Evolutionary conservation across 352 stramenopile species (phyloP).

Genomic region (Pythium plurisporium): DNA sequence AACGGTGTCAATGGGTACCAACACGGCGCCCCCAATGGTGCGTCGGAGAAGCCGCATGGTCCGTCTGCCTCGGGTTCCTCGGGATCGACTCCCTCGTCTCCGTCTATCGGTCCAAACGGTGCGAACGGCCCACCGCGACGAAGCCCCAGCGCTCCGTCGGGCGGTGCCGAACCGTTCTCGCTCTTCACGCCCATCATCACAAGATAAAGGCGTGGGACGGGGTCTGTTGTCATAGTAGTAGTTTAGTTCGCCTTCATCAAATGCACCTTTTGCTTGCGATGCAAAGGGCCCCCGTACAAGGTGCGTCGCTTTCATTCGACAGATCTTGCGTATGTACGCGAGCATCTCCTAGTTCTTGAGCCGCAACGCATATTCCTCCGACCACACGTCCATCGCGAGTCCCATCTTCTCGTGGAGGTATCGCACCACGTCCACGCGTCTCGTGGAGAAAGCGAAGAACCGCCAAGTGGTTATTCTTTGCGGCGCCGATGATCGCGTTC

Average conservation of each 20-base stretch:
- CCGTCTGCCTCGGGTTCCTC: not conserved
- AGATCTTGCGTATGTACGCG: too few species aligned
- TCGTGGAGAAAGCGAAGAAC: too few species aligned
- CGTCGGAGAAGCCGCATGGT: not conserved
- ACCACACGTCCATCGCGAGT: too few species aligned
- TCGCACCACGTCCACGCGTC: too few species aligned
- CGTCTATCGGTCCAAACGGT: conserved; percentile 20
- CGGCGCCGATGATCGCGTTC: too few species aligned
- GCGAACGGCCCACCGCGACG: conserved; percentile 21
- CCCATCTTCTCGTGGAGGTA: too few species aligned
- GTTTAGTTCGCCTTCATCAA: not conserved
- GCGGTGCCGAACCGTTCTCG: conserved; percentile 58
- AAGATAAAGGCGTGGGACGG: conserved; percentile 46
- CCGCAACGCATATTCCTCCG: too few species aligned
- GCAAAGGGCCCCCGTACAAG: too few species aligned
- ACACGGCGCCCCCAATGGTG: not conserved
- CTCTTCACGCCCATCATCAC: conserved; percentile 86
- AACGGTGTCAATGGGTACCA: conserved; percentile 28
- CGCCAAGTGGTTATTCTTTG: too few species aligned
- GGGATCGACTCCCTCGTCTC: not conserved
- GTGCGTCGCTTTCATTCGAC: too few species aligned
- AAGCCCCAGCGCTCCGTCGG: conserved; percentile 3
- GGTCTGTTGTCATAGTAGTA: not conserved
- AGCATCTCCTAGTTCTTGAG: too few species aligned
- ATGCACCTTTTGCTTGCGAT: not conserved